Evolutionary conservation across 176 grass and related monocot genomes (phyloP), one percentile per base, ranked within the genome.

Genomic region (Musa troglodytarum): DNA sequence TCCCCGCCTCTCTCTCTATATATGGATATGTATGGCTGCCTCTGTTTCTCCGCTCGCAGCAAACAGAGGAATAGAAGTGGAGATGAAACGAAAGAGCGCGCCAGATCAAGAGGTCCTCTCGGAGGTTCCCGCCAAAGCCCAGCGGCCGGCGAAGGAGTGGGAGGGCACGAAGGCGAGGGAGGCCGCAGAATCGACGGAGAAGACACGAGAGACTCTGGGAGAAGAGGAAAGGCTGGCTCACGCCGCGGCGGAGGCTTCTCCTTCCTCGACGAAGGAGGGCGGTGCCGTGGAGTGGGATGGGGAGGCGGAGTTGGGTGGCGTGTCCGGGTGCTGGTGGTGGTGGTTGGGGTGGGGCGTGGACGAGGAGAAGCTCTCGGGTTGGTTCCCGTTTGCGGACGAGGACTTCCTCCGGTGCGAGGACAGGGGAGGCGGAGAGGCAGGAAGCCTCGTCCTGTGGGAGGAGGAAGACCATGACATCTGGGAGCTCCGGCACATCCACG

Each of bases 341-440:
- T 85, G 82, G 85, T 78, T 80, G 89, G 80, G 76, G 69, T 87
- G 81, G 77, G 89, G 89, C 21, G 89, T 86, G 17, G 89, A 92
- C 49, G 83, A 86, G 75, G 89, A 92, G 67, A 88, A 81, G 83
- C 89, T 92, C 8, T 76, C 83, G 11, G 89, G 89, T 1, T 92
- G 89, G 89, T 92, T 92, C 86, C 89, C 89, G 17, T 92, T 92
- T 62, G 89, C 85, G 11, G 89, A 85, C 57, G 89, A 88, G 72
- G 83, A 92, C 54, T 92, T 92, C 83, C 49, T 73, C 9, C 69
- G 75, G 26, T n/a, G 0, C 65, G 75, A 66, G 50, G 64, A 66
- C 19, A 53, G 20, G 9, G 75, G 12, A 65, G 61, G 20, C 3
- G 61, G 61, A 1, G 55, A 6, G 11, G 15, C 1, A 5, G 73